A percentile compares a stretch with the other conserved stretches of the same genome.
Conservation (phyloP, 225 moss, liverwort and hornwort species). For the Takakia lepidozioides region DNA sequence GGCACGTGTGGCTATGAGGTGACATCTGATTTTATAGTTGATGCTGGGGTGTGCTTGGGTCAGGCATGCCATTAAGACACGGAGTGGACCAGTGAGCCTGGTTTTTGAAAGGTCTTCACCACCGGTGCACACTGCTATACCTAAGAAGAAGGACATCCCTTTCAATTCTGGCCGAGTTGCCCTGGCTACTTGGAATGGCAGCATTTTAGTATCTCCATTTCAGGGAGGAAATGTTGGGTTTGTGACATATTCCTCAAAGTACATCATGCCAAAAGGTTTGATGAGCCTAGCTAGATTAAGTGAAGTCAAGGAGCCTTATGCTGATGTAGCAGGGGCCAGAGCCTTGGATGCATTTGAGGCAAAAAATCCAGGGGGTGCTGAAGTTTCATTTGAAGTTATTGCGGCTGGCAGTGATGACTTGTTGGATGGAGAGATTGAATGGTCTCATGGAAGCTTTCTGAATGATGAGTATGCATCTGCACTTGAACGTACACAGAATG, state of each 20-base stretch:
- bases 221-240: slow-evolving; percentile 61
- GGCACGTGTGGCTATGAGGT: no score
- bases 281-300: slow-evolving; percentile 25
- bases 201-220: slow-evolving; percentile 42
- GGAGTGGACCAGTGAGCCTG: slow-evolving; percentile 64
- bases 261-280: slow-evolving; percentile 51
- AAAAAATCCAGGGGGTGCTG: no score
- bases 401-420: slow-evolving; percentile 58
- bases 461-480: slow-evolving; percentile 68
- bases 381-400: slow-evolving; percentile 47
- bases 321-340: slow-evolving; percentile 20
- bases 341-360: slow-evolving; percentile 35
- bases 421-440: slow-evolving; percentile 40
- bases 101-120: slow-evolving; percentile 70
- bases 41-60: slow-evolving; percentile 14
- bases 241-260: slow-evolving; percentile 42
- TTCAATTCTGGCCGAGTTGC: slow-evolving; percentile 62
- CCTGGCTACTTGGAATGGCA: slow-evolving; percentile 60
- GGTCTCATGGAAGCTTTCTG: slow-evolving; percentile 64
- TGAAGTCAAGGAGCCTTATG: slow-evolving; percentile 24
- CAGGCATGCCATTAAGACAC: slow-evolving; percentile 85
- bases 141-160: slow-evolving; percentile 23
- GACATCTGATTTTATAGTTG: slow-evolving; percentile 4
- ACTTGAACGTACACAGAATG: slow-evolving; percentile 56
- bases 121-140: slow-evolving; percentile 42